phyloP scores from a whole-genome alignment of 768 basidiomycete genomes.

The Plicaturopsis crispa region DNA sequence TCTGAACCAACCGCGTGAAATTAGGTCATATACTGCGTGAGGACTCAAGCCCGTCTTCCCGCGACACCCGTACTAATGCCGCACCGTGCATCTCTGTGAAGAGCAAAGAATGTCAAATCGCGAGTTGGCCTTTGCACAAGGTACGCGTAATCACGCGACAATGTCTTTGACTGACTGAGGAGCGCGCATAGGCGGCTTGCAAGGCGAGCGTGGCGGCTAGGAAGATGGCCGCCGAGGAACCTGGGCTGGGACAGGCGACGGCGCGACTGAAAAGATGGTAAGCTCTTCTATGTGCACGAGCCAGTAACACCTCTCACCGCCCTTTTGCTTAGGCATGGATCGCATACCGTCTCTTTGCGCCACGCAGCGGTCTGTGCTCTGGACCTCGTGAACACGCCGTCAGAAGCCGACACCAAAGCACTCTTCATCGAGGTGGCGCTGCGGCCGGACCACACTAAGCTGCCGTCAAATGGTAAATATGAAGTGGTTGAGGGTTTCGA shows the following conservation, averaged over 20 bases:
- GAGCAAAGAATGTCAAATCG: slow-evolving; percentile 4
- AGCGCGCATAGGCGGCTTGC: neutral
- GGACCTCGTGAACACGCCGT: slow-evolving; percentile 14
- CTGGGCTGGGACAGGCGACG: neutral
- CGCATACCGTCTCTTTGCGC: slow-evolving; percentile 13
- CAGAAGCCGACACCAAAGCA: slow-evolving; percentile 12
- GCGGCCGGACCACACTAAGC: slow-evolving; percentile 2
- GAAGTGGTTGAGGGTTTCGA: slow-evolving; percentile 9
- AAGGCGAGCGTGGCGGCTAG: neutral
- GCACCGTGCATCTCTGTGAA: neutral
- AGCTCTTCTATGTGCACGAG: neutral
- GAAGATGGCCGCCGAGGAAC: neutral
- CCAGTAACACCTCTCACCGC: neutral
- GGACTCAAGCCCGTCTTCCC: neutral
- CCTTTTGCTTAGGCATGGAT: slow-evolving; percentile 14
- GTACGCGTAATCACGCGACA: neutral
- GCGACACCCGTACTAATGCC: neutral
- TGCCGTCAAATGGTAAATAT: slow-evolving; percentile 1
- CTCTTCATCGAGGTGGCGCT: slow-evolving; percentile 17
- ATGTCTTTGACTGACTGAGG: neutral
- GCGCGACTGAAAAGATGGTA: slow-evolving; percentile 20
- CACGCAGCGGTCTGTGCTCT: slow-evolving; percentile 20
- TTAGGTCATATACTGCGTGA: slow-evolving; percentile 4
- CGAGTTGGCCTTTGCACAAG: slow-evolving; percentile 4
- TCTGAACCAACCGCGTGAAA: neutral